Percentiles rank a stretch among this genome's conserved stretches.
phyloP scores from a whole-genome alignment of 2,329 filamentous ascomycete genomes.

The Nemania abortiva region DNA sequence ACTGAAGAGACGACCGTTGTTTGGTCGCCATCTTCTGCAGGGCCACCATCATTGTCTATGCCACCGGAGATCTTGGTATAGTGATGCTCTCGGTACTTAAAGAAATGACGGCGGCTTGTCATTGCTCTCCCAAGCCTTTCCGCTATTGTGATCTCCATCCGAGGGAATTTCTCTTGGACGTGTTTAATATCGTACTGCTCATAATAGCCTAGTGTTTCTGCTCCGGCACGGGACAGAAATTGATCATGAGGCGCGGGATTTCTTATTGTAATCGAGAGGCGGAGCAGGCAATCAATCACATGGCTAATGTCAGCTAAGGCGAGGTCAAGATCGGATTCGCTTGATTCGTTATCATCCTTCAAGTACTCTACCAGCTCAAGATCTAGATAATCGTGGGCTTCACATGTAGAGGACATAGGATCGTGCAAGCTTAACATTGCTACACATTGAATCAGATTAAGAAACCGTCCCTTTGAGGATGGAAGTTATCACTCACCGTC shows the following conservation, averaged over 20 bases:
- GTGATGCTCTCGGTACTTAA: slow-evolving; percentile 18
- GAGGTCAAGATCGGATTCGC: not conserved
- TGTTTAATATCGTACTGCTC: slow-evolving; percentile 13
- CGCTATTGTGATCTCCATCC: not conserved
- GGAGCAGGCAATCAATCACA: slow-evolving; percentile 18
- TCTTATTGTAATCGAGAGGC: slow-evolving; percentile 17
- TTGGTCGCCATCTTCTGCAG: slow-evolving; percentile 2
- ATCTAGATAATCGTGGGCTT: not conserved
- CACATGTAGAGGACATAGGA: not conserved
- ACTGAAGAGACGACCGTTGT: slow-evolving; percentile 9
- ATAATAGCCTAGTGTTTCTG: not conserved
- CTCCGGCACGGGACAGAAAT: not conserved
- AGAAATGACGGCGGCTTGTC: slow-evolving; percentile 7
- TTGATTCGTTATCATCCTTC: slow-evolving; percentile 11
- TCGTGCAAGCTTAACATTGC: not conserved
- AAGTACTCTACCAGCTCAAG: slow-evolving; percentile 14
- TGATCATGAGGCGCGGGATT: slow-evolving; percentile 19
- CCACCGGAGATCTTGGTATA: not conserved
- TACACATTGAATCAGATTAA: not conserved
- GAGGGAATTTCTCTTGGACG: slow-evolving; percentile 25
- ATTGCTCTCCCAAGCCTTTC: slow-evolving; percentile 23
- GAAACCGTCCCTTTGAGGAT: too few relatives aligned
- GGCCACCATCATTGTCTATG: not conserved
- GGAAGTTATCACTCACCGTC: slow-evolving; percentile 3
- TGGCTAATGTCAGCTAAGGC: slow-evolving; percentile 10